These are phyloP conservation scores for Daldinia eschscholtzii DNA, from an alignment of 2,329 filamentous ascomycete species.

Conservation along the genomic window DNA sequence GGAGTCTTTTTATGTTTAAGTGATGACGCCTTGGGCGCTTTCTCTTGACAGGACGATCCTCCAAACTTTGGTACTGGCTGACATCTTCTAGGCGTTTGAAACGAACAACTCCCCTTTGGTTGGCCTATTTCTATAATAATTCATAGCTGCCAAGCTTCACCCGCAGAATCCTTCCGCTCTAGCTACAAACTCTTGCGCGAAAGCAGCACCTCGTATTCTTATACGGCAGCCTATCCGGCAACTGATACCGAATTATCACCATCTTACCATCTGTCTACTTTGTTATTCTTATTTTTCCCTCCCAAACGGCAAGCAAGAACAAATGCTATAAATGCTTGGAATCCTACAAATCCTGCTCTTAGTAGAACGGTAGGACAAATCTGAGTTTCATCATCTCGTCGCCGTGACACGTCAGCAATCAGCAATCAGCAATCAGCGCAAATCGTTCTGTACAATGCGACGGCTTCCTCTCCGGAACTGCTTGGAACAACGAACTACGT, in stretches of 20 bases:
- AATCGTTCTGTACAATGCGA: conserved; percentile 42
- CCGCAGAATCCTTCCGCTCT: conserved; percentile 10
- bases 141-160: conserved; percentile 17
- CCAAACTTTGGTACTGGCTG: conserved; percentile 2
- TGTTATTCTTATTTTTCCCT: not conserved
- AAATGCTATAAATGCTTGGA: conserved; percentile 20
- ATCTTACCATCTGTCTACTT: conserved; percentile 12
- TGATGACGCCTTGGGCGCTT: conserved; percentile 24
- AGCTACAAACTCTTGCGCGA: conserved; percentile 12
- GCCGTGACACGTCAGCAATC: conserved; percentile 42
- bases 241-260: conserved; percentile 4
- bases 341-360: conserved; percentile 10
- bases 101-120: conserved; percentile 9
- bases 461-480: conserved; percentile 32
- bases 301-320: not conserved
- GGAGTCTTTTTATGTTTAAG: conserved; percentile 11
- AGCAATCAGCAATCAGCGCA: conserved; percentile 39
- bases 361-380: conserved; percentile 24
- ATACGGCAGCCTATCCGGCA: conserved; percentile 11
- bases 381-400: conserved; percentile 18
- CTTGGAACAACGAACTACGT: conserved; percentile 34
- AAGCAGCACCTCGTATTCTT: conserved; percentile 3
- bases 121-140: conserved; percentile 5
- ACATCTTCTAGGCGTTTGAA: conserved; percentile 20
- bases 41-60: conserved; percentile 15